phyloP scores from a whole-genome alignment of 768 basidiomycete genomes.

The Phanerodontia chrysosporium region DNA sequence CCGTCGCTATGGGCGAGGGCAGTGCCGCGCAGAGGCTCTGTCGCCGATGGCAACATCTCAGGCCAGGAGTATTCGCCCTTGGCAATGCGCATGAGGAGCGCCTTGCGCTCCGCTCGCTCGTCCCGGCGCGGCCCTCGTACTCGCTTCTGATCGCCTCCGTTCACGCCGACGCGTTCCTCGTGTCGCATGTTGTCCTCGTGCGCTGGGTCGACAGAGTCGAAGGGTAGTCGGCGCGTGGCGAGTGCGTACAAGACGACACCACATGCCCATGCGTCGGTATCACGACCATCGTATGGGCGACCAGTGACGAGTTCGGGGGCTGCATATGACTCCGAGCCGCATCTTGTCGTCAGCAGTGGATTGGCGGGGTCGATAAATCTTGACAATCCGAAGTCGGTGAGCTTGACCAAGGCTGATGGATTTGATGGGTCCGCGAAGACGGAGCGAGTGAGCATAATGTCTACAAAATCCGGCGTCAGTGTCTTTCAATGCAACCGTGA shows the following conservation, averaged over 20 bases:
- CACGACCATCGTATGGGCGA: slow-evolving; percentile 71
- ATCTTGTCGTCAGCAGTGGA: slow-evolving; percentile 70
- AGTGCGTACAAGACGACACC: slow-evolving; percentile 86
- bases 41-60: slow-evolving; percentile 11
- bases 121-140: slow-evolving; percentile 12
- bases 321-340: slow-evolving; percentile 86
- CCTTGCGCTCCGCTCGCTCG: slow-evolving; percentile 38
- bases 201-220: slow-evolving; percentile 36
- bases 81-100: slow-evolving; percentile 76
- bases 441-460: slow-evolving; percentile 68
- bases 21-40: slow-evolving; percentile 23
- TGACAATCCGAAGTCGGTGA: slow-evolving; percentile 89
- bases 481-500: neutral
- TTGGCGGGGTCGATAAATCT: slow-evolving; percentile 68
- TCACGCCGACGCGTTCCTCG: slow-evolving; percentile 22
- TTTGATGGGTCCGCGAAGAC: slow-evolving; percentile 34
- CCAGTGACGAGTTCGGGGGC: slow-evolving; percentile 47
- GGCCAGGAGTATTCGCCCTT: slow-evolving; percentile 80
- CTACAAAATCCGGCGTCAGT: slow-evolving; percentile 30
- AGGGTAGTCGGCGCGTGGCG: slow-evolving; percentile 66
- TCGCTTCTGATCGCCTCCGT: slow-evolving; percentile 13
- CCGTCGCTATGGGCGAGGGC: slow-evolving; percentile 38
- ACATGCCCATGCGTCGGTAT: slow-evolving; percentile 87
- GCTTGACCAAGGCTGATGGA: slow-evolving; percentile 63
- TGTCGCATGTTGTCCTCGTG: slow-evolving; percentile 16